These are phyloP conservation scores for Colletotrichum euphorbiae DNA, from an alignment of 2,329 filamentous ascomycete species.

Conservation along the genomic window DNA sequence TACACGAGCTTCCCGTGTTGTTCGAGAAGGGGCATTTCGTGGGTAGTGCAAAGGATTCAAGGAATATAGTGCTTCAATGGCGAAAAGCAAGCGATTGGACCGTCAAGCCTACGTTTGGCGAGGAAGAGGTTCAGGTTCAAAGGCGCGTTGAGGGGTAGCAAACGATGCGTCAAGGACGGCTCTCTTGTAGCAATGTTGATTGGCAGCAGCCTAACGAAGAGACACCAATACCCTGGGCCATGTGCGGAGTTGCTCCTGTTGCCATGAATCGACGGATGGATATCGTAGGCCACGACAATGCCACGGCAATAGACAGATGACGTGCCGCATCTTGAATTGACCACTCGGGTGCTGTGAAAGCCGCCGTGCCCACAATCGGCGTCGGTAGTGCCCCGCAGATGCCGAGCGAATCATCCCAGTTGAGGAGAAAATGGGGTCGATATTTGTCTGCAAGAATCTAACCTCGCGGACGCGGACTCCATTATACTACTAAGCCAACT, in stretches of 20 bases:
- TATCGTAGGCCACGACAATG: conserved; percentile 19
- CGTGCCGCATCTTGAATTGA: conserved; percentile 6
- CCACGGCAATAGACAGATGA: conserved; percentile 21
- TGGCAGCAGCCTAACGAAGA: neutral
- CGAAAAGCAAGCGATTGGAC: neutral
- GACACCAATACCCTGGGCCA: neutral
- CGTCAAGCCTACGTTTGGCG: neutral
- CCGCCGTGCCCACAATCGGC: conserved; percentile 26
- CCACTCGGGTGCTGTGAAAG: conserved; percentile 33
- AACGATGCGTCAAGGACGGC: neutral
- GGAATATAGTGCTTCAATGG: neutral
- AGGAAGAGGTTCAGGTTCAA: neutral
- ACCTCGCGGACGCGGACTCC: neutral
- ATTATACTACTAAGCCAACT: no score
- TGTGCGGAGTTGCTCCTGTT: conserved; percentile 36
- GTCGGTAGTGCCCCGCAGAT: conserved; percentile 24
- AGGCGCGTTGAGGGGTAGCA: conserved; percentile 12
- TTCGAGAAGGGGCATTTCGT: conserved; percentile 23
- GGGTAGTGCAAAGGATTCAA: neutral
- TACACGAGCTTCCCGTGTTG: conserved; percentile 38
- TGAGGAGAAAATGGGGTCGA: conserved; percentile 19
- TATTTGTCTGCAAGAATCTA: neutral
- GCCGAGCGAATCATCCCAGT: neutral
- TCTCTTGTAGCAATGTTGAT: neutral
- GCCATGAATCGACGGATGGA: conserved; percentile 14